Conservation (phyloP, 2,329 filamentous ascomycete genomes). For the Sodiomyces alkalinus region DNA sequence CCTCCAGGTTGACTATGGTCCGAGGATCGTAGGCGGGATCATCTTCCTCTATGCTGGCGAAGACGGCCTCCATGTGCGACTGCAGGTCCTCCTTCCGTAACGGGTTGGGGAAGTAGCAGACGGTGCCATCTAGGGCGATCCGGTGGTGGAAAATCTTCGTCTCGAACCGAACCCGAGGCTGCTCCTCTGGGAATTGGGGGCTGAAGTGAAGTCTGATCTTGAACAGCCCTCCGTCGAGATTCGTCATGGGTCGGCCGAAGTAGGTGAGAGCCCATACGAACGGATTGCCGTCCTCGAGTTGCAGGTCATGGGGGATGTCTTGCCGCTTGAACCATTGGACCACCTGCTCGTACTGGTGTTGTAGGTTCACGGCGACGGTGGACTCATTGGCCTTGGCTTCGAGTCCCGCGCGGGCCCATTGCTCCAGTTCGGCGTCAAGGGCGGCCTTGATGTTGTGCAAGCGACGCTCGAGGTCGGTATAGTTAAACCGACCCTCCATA, state of each 20-base stretch:
- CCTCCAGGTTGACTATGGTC: conserved; percentile 74
- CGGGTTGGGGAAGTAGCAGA: conserved; percentile 61
- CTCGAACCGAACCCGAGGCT: conserved; percentile 69
- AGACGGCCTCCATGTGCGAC: conserved; percentile 71
- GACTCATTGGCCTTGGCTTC: conserved; percentile 47
- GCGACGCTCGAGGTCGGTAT: conserved; percentile 55
- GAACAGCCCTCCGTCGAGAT: conserved; percentile 84
- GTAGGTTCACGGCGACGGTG: conserved; percentile 66
- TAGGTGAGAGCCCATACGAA: conserved; percentile 84
- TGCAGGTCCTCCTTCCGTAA: conserved; percentile 57
- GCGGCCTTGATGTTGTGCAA: conserved; percentile 52
- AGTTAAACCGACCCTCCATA: conserved; percentile 82
- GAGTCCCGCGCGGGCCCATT: conserved; percentile 58
- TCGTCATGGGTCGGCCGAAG: conserved; percentile 84
- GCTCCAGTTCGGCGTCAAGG: conserved; percentile 54
- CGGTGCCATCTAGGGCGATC: conserved; percentile 62
- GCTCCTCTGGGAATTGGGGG: conserved; percentile 72
- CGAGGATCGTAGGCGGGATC: conserved; percentile 79
- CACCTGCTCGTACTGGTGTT: conserved; percentile 74
- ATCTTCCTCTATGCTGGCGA: conserved; percentile 74
- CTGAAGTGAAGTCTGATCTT: conserved; percentile 67
- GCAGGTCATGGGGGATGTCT: conserved; percentile 59
- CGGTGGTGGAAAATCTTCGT: conserved; percentile 79
- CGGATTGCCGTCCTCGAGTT: conserved; percentile 66
- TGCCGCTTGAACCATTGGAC: conserved; percentile 57